Base-by-base conservation (phyloP, 1,284 basidiomycete species). In the Anthracocystis walkeri region DNA sequence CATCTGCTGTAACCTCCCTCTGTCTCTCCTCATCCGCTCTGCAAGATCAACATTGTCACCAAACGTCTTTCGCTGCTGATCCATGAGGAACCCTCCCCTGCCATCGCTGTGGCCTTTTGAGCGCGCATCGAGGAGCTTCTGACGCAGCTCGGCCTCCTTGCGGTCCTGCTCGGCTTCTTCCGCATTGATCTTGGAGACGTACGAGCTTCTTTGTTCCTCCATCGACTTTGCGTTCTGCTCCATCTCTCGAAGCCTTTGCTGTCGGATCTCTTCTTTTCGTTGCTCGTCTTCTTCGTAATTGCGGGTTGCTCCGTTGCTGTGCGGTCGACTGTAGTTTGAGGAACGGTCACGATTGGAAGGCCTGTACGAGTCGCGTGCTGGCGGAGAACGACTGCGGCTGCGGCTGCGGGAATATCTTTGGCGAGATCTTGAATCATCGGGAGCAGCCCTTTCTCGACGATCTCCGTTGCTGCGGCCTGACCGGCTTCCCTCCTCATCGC, bases 161-260 rank as follows among this genome's bases (percentile, higher is more conserved):
- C 54, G 58, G 11, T 63, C 54, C 53, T 79, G 74, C 23, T 64
- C 67, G 1, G 58, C 56, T 45, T 84, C 83, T 21, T 79, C 64
- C 2, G 63, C 68, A 20, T 71, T 67, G 42, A 84, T 73, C 46
- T 73, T 75, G 18, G 57, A 55, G 12, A 84, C 57, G 50, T 78
- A 75, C 5, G 74, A 72, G 44, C 51, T 56, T n/a, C 93, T 89
- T 59, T 93, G 90, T 1, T 84, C 82, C 41, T 89, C 88, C 87
- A 94, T 88, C 18, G 86, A 84, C 27, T 87, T 85, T 1, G 95
- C 95, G 72, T 92, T 90, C 1, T 89, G 85, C 27, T 90, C 87
- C 95, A 97, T 97, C 11, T 93, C 92, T 0, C 93, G 94, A 20
- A 97, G 88, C 33, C 92, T 90, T 23, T 92, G 92, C 2, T 91